Conservation (phyloP, 768 basidiomycete genomes). For the Coprinopsis cinerea region DNA sequence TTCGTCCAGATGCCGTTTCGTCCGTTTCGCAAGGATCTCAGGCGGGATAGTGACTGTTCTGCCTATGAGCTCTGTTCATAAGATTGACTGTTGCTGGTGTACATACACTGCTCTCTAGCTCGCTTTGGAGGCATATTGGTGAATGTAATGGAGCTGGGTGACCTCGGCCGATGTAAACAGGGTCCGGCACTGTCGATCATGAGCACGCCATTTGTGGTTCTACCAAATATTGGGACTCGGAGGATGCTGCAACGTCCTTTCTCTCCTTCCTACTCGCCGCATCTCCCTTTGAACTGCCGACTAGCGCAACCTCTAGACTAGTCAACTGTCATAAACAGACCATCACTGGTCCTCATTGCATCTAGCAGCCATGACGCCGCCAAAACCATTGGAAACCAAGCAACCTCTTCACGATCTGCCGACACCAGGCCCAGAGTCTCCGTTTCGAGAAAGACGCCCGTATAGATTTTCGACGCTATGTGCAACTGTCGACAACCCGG, state of each 20-base stretch:
- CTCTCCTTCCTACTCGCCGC: not conserved
- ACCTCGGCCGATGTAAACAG: slow-evolving; percentile 6
- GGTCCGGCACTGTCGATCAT: slow-evolving; percentile 14
- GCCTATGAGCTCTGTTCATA: slow-evolving; percentile 31
- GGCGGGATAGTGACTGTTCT: slow-evolving; percentile 40
- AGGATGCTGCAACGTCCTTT: not conserved
- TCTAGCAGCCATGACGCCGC: slow-evolving; percentile 27
- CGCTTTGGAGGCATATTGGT: slow-evolving; percentile 41
- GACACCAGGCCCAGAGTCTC: slow-evolving; percentile 80
- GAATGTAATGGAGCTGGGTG: too few relatives aligned
- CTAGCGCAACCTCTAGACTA: not conserved
- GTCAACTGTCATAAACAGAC: not conserved
- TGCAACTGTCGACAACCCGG: slow-evolving; percentile 87
- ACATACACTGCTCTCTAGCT: slow-evolving; percentile 44
- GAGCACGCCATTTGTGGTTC: slow-evolving; percentile 10
- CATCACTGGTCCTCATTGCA: not conserved
- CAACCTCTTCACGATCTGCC: slow-evolving; percentile 49
- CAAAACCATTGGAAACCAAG: slow-evolving; percentile 19
- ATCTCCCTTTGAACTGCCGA: not conserved
- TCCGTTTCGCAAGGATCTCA: slow-evolving; percentile 71
- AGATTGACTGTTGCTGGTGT: not conserved
- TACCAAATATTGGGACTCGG: slow-evolving; percentile 1
- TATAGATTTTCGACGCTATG: slow-evolving; percentile 90
- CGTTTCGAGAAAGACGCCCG: slow-evolving; percentile 57
- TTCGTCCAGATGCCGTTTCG: slow-evolving; percentile 74